phyloP scores from a whole-genome alignment of 2,329 filamentous ascomycete genomes.

The Stagonosporopsis tanaceti region DNA sequence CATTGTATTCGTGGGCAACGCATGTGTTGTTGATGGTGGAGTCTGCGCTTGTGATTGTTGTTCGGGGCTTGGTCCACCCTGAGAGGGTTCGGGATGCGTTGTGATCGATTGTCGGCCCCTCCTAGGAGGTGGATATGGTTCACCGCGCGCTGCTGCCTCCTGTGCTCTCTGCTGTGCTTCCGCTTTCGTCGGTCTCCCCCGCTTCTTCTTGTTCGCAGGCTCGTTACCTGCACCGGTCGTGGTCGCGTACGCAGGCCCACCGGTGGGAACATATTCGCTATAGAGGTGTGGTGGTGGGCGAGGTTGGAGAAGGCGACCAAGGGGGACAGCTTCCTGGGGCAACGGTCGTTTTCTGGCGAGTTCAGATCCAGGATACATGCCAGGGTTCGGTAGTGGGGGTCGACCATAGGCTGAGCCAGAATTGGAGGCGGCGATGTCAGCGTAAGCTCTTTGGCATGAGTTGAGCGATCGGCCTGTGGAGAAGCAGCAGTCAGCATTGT shows the following conservation, averaged over 20 bases:
- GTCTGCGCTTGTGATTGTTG: conserved; percentile 36
- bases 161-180: conserved; percentile 56
- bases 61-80: conserved; percentile 30
- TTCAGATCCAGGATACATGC: conserved; percentile 44
- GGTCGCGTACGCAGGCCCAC: conserved; percentile 40
- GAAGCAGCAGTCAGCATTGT: conserved; percentile 21
- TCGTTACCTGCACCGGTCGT: conserved; percentile 42
- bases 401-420: conserved; percentile 40
- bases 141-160: conserved; percentile 50
- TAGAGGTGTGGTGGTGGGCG: conserved; percentile 53
- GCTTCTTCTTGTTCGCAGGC: conserved; percentile 55
- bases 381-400: conserved; percentile 40
- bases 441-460: conserved; percentile 48
- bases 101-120: conserved; percentile 44
- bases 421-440: conserved; percentile 38
- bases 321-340: conserved; percentile 43
- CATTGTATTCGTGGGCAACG: conserved; percentile 29
- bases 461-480: conserved; percentile 47
- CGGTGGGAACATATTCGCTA: conserved; percentile 39
- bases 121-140: conserved; percentile 50
- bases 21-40: conserved; percentile 34
- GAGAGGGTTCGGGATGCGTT: conserved; percentile 33
- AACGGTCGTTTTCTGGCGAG: conserved; percentile 47
- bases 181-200: conserved; percentile 58
- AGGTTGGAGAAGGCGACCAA: conserved; percentile 56